A percentile compares a stretch with the other conserved stretches of the same genome.
Evolutionary conservation across 1,284 basidiomycete species (phyloP).

Genomic region (Leccinum griseonigrum): DNA sequence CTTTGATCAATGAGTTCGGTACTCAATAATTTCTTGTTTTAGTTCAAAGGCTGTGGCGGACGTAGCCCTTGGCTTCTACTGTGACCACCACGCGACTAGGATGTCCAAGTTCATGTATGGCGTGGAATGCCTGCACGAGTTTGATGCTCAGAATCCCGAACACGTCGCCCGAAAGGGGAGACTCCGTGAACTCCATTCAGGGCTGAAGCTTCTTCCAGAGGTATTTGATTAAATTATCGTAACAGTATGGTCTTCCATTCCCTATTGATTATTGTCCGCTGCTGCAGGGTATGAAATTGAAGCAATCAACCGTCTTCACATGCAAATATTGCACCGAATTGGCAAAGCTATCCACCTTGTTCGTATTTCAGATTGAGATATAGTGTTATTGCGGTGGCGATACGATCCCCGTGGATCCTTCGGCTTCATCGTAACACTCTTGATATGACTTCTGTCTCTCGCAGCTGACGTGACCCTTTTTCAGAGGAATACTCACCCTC

Average conservation of each 20-base stretch:
- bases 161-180: constrained; percentile 58
- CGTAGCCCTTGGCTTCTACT: constrained; percentile 78
- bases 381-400: constrained; percentile 77
- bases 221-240: constrained; percentile 78
- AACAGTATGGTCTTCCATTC: constrained; percentile 42
- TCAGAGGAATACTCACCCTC: constrained; percentile 66
- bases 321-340: constrained; percentile 79
- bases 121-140: constrained; percentile 71
- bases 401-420: constrained; percentile 67
- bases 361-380: constrained; percentile 76
- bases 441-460: background rate
- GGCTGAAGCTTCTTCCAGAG: constrained; percentile 68
- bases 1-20: constrained; percentile 1
- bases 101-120: constrained; percentile 79
- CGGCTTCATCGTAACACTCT: constrained; percentile 50
- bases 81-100: constrained; percentile 74
- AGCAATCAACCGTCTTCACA: constrained; percentile 75
- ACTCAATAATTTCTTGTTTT: constrained; percentile 10
- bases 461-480: constrained; percentile 5
- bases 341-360: constrained; percentile 67
- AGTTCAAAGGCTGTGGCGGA: constrained; percentile 81
- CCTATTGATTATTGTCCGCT: constrained; percentile 6
- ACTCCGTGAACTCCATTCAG: constrained; percentile 71
- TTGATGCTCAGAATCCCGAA: constrained; percentile 61
- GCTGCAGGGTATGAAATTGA: constrained; percentile 62